Conservation (phyloP, 345 rosid genomes). For the Microcos paniculata region DNA sequence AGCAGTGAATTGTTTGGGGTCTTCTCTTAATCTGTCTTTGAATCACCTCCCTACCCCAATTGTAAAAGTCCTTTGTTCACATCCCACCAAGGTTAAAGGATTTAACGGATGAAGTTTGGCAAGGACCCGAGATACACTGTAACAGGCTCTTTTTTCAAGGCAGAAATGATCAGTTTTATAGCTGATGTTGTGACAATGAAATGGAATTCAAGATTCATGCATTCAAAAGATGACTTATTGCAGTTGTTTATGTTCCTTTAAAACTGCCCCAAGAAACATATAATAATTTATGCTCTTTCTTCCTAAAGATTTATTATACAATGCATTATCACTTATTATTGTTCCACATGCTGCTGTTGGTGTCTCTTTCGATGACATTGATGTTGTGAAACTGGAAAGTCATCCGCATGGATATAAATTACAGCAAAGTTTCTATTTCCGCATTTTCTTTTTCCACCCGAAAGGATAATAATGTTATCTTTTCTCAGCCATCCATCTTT, state of each 20-base stretch:
- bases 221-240: too few relatives aligned
- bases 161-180: too few relatives aligned
- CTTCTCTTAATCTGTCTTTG: not conserved
- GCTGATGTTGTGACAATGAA: not conserved
- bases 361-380: not conserved
- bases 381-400: slow-evolving; percentile 1
- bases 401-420: not conserved
- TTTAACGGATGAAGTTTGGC: not conserved
- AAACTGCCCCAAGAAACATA: not conserved
- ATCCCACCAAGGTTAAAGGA: too few relatives aligned
- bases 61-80: not conserved
- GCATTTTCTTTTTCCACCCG: not conserved
- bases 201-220: not conserved
- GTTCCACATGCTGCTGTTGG: slow-evolving; percentile 7
- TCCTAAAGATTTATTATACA: not conserved
- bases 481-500: not conserved
- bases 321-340: not conserved
- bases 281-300: not conserved
- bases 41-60: not conserved
- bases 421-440: not conserved
- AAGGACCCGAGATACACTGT: not conserved
- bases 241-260: too few relatives aligned
- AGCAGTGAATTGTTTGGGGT: not conserved
- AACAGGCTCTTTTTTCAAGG: not conserved
- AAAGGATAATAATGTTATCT: not conserved